phyloP scores from a whole-genome alignment of 2,329 filamentous ascomycete species.

The Atkinsonella hypoxylon region DNA sequence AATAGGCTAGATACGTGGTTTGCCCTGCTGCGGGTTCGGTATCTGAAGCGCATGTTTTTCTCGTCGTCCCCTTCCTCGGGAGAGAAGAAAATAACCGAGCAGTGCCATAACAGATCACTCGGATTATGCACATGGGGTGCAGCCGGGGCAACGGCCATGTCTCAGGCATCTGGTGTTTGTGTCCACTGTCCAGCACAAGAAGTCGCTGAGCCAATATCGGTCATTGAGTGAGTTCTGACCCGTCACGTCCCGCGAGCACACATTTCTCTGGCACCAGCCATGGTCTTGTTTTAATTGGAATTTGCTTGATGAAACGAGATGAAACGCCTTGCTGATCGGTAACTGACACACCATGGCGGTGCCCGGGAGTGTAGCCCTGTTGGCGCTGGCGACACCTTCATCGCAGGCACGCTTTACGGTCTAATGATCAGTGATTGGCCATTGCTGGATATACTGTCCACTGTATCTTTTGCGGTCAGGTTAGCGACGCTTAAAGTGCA shows the following conservation, averaged over 20 bases:
- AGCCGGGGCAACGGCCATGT: constrained; percentile 28
- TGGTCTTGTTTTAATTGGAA: no score
- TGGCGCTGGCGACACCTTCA: constrained; percentile 66
- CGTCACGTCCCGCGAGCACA: not conserved
- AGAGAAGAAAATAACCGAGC: constrained; percentile 1
- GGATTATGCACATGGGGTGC: constrained; percentile 49
- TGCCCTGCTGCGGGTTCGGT: not conserved
- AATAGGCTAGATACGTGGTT: not conserved
- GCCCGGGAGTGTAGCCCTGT: constrained; percentile 39
- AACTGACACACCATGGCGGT: not conserved
- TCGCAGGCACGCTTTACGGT: constrained; percentile 57
- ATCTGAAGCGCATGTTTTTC: not conserved
- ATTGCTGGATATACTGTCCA: not conserved
- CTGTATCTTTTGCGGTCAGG: not conserved
- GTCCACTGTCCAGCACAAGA: constrained; percentile 24
- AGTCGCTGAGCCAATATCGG: not conserved
- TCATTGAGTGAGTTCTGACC: constrained; percentile 6
- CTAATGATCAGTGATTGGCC: constrained; percentile 20
- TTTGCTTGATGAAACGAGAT: not conserved
- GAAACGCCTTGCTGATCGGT: not conserved
- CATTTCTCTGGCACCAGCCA: not conserved
- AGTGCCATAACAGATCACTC: constrained; percentile 24
- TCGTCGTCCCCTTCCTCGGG: not conserved
- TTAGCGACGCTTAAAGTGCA: constrained; percentile 3
- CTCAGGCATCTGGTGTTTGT: constrained; percentile 17